phyloP scores from a whole-genome alignment of 768 basidiomycete species.

The Collybia sordida region DNA sequence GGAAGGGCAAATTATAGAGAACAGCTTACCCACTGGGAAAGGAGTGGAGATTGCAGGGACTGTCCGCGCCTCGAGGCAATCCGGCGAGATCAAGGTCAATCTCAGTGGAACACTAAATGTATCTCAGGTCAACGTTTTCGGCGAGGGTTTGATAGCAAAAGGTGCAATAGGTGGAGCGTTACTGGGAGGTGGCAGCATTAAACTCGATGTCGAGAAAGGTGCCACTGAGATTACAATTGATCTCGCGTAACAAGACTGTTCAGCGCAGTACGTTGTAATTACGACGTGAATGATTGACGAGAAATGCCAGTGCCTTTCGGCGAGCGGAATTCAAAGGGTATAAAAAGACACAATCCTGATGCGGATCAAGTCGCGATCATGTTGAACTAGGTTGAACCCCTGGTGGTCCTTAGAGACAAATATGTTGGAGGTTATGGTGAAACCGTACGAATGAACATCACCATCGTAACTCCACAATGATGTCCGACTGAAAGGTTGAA shows the following conservation, averaged over 20 bases:
- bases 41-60: conserved; percentile 40
- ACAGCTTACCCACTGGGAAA: conserved; percentile 43
- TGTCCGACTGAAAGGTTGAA: too few relatives aligned
- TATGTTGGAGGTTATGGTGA: too few relatives aligned
- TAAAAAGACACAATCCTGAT: too few relatives aligned
- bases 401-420: too few relatives aligned
- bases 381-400: too few relatives aligned
- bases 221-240: conserved; percentile 13
- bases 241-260: conserved; percentile 5
- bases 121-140: conserved; percentile 12
- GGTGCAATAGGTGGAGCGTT: conserved; percentile 13
- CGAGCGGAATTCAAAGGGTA: too few relatives aligned
- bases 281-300: not conserved
- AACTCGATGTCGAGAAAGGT: conserved; percentile 15
- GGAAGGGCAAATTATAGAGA: conserved; percentile 37
- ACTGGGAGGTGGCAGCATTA: conserved; percentile 4
- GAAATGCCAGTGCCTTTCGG: not conserved
- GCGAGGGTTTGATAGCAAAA: conserved; percentile 8
- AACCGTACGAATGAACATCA: too few relatives aligned
- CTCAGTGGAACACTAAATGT: conserved; percentile 16
- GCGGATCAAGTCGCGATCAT: too few relatives aligned
- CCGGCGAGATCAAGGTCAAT: conserved; percentile 28
- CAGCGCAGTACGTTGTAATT: not conserved
- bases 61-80: conserved; percentile 33
- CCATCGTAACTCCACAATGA: too few relatives aligned